Base-by-base conservation (phyloP, 2,329 filamentous ascomycete genomes). In the Pestalotiopsis sp. region DNA sequence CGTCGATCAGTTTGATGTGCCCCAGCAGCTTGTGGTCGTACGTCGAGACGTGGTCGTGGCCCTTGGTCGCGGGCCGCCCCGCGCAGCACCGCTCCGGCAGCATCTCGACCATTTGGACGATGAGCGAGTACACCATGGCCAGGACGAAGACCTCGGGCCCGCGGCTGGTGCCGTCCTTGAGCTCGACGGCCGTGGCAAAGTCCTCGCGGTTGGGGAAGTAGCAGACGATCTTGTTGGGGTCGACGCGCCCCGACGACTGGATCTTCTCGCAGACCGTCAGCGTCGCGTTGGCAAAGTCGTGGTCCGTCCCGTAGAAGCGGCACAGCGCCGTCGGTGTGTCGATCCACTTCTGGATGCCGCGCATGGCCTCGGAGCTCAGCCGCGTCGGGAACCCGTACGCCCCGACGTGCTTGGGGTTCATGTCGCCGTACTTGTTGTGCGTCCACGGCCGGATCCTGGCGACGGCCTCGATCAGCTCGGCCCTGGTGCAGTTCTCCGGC, bases 61-160 rank as follows among this genome's bases (percentile, higher is more conserved):
- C 40, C 13, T 48, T 48, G 14, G 4, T 48, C 13, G 13, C n/a
- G 44, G 17, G 7, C 17, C 44, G 14, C 17, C 10, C 10, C n/a
- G 17, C 17, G 44, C 40, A n/a, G 40, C 44, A 52, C 4, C 17
- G 44, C 11, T 48, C 61, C 9, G 61, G 39, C 10, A 64, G 61
- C n/a, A n/a, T n/a, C n/a, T 17, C n/a, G 61, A 64, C 13, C 61
- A 64, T 64, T 20, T 64, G 61, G 39, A 14, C n/a, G n/a, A 64
- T 44, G 38, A 52, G n/a, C 26, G 61, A 64, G 26, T 64, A 64
- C n/a, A 64, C 7, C 61, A 64, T 13, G 13, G 61, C 61, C 35
- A 64, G 38, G 61, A 22, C 39, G n/a, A 38, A 17, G 61, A 64
- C 24, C 14, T 52, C 61, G n/a, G 38, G 38, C 22, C 61, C 17